Evolutionary conservation across 2,329 filamentous ascomycete species (phyloP).

Genomic region (Sodiomyces alkalinus): DNA sequence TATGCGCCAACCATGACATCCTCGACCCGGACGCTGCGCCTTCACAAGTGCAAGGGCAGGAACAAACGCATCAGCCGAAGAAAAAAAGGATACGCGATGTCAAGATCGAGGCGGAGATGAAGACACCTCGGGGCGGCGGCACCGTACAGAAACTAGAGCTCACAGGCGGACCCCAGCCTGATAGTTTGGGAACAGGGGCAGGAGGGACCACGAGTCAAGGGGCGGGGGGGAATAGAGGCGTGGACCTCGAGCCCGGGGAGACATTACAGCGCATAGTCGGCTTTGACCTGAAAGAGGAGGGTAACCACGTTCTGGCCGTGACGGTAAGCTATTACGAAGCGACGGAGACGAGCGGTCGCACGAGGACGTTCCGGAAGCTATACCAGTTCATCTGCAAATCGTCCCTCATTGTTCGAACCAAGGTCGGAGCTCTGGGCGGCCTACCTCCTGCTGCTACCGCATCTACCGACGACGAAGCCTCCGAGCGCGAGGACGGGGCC

Average conservation of each 20-base stretch:
- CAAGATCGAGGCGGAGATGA: slow-evolving; percentile 82
- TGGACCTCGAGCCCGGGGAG: slow-evolving; percentile 43
- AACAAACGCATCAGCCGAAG: slow-evolving; percentile 9
- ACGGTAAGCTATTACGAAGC: slow-evolving; percentile 92
- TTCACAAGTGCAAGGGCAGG: slow-evolving; percentile 2
- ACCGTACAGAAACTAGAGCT: slow-evolving; percentile 51
- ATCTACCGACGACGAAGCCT: no score
- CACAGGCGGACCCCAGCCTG: no score
- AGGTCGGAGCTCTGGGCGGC: slow-evolving; percentile 49
- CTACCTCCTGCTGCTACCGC: slow-evolving; percentile 15
- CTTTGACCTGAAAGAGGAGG: slow-evolving; percentile 87
- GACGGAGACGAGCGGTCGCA: slow-evolving; percentile 50
- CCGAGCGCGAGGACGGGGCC: slow-evolving; percentile 5
- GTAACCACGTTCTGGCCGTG: slow-evolving; percentile 82
- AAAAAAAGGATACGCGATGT: slow-evolving; percentile 54
- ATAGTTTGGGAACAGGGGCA: no score
- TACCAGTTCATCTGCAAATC: slow-evolving; percentile 95
- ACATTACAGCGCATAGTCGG: slow-evolving; percentile 70
- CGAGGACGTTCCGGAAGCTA: slow-evolving; percentile 80
- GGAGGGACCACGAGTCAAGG: slow-evolving; percentile 2
- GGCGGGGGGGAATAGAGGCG: slow-evolving; percentile 10
- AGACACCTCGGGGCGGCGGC: slow-evolving; percentile 52
- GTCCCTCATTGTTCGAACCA: slow-evolving; percentile 79
- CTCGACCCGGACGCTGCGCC: slow-evolving; percentile 8
- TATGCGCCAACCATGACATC: slow-evolving; percentile 87